These are phyloP conservation scores for Termitomyces sp. DNA, from an alignment of 768 basidiomycete genomes.

Conservation along the genomic window DNA sequence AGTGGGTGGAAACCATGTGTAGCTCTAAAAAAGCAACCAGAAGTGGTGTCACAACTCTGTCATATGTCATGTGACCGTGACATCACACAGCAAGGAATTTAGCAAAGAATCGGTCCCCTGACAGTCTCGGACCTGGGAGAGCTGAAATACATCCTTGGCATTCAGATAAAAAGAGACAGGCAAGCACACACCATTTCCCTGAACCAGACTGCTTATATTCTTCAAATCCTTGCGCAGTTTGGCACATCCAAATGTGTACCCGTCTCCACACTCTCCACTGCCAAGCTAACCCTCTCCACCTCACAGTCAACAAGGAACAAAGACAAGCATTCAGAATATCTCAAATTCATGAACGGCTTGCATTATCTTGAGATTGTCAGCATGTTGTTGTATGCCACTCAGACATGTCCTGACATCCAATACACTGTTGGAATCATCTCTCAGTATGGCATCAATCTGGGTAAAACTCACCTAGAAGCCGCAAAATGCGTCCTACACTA, in stretches of 20 bases:
- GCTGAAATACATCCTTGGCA: too few species aligned
- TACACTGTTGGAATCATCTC: too few species aligned
- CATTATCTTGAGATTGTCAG: not conserved
- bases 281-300: not conserved
- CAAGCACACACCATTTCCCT: not conserved
- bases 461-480: too few species aligned
- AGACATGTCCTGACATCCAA: not conserved
- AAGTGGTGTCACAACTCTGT: too few species aligned
- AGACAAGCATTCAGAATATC: not conserved
- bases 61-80: too few species aligned
- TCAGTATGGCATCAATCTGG: too few species aligned
- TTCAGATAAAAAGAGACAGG: not conserved
- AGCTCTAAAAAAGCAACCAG: too few species aligned
- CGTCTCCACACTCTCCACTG: not conserved
- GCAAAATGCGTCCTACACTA: too few species aligned
- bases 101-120: too few species aligned
- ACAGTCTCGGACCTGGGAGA: slow-evolving; percentile 1
- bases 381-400: not conserved
- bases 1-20: too few species aligned
- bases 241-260: not conserved
- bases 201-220: not conserved
- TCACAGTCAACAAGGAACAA: not conserved
- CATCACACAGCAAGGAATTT: too few species aligned
- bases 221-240: not conserved
- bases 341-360: not conserved